phyloP scores from a whole-genome alignment of 176 grass and related monocot species.

The Triticum dicoccoides region DNA sequence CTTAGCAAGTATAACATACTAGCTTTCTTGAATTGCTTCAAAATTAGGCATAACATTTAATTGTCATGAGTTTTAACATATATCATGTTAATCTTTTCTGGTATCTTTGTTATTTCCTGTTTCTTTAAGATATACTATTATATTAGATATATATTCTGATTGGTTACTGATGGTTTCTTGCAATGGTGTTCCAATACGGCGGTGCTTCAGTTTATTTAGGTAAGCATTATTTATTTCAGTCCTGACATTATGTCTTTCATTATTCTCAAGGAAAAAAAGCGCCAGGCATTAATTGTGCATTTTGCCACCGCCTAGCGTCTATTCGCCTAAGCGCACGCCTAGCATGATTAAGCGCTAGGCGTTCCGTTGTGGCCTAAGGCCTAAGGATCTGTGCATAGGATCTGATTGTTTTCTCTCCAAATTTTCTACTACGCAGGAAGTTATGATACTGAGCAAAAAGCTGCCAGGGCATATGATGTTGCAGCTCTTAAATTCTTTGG shows the following conservation, averaged over 20 bases:
- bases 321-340: neutral
- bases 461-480: conserved; percentile 90
- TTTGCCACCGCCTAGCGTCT: neutral
- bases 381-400: neutral
- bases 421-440: conserved; percentile 57
- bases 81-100: neutral
- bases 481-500: conserved; percentile 96
- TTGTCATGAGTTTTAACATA: neutral
- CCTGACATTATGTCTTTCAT: neutral
- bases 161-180: conserved; percentile 44
- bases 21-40: neutral
- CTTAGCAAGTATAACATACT: neutral
- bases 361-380: neutral
- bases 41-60: neutral
- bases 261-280: neutral
- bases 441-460: conserved; percentile 89
- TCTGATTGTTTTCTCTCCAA: conserved; percentile 22
- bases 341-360: neutral
- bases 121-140: neutral
- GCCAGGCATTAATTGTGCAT: neutral
- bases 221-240: conserved; percentile 35
- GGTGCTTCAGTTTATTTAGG: conserved; percentile 97
- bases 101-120: neutral
- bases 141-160: neutral
- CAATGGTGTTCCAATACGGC: conserved; percentile 28